phyloP scores from a whole-genome alignment of 2,329 filamentous ascomycete species.

The Ramichloridium luteum region DNA sequence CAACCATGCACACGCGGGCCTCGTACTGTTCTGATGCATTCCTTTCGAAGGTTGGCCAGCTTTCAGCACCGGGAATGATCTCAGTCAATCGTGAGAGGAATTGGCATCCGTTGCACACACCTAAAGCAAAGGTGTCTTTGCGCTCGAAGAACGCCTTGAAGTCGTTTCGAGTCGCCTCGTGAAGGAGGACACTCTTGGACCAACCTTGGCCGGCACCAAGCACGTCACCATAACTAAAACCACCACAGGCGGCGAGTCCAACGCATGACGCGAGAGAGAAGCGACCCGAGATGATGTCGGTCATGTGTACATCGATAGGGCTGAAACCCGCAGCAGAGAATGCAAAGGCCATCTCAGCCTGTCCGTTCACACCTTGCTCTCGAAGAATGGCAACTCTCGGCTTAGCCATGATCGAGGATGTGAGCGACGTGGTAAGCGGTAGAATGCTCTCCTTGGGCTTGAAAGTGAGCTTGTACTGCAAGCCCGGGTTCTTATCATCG shows the following conservation, averaged over 20 bases:
- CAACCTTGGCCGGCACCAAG: conserved; percentile 93
- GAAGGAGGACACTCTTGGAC: conserved; percentile 85
- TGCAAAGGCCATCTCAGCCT: conserved; percentile 96
- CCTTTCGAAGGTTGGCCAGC: conserved; percentile 77
- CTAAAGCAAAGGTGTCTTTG: conserved; percentile 79
- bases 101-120: conserved; percentile 96
- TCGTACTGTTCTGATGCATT: conserved; percentile 86
- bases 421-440: conserved; percentile 53
- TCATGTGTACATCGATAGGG: conserved; percentile 92
- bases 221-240: conserved; percentile 89
- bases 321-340: conserved; percentile 87
- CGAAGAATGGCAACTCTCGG: conserved; percentile 82
- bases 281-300: conserved; percentile 67
- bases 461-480: conserved; percentile 73
- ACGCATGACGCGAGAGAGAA: conserved; percentile 72
- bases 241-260: conserved; percentile 87
- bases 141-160: conserved; percentile 80
- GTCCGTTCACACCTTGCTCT: conserved; percentile 90
- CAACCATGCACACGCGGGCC: conserved; percentile 74
- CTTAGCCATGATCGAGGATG: conserved; percentile 47
- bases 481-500: conserved; percentile 66
- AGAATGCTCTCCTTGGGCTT: conserved; percentile 65
- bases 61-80: conserved; percentile 68
- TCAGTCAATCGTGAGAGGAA: conserved; percentile 76
- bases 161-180: conserved; percentile 60